Evolutionary conservation across 1,284 basidiomycete species (phyloP).

Genomic region (Fomitopsis schrenkii): DNA sequence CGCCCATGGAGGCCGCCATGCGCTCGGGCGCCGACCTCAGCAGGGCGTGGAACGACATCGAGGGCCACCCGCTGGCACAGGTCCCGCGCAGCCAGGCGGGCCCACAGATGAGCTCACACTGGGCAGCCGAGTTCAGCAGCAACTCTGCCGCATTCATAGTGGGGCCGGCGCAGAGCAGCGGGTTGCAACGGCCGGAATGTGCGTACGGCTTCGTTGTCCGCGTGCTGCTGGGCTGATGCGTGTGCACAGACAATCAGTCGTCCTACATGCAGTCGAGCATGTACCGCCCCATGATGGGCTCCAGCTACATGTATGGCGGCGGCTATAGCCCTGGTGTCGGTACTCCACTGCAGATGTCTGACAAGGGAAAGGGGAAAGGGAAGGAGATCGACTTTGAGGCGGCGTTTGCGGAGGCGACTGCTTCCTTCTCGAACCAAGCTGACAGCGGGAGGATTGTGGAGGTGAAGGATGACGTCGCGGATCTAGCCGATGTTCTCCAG

Average conservation of each 20-base stretch:
- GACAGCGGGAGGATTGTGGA: constrained; percentile 53
- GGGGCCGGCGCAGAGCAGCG: constrained; percentile 11
- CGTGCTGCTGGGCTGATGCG: background rate
- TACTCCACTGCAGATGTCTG: constrained; percentile 25
- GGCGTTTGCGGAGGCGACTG: constrained; percentile 62
- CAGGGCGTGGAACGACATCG: constrained; percentile 53
- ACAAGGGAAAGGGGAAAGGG: constrained; percentile 69
- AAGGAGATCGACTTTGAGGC: constrained; percentile 76
- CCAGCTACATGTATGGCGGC: constrained; percentile 28
- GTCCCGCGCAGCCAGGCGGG: constrained; percentile 8
- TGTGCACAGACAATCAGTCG: constrained; percentile 13
- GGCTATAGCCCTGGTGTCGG: constrained; percentile 7
- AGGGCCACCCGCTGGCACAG: constrained; percentile 11
- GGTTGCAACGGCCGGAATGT: constrained; percentile 19
- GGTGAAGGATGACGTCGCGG: constrained; percentile 37
- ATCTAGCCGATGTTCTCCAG: constrained; percentile 38
- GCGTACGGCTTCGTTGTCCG: constrained; percentile 5
- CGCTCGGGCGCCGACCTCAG: constrained; percentile 32
- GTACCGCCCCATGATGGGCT: constrained; percentile 27
- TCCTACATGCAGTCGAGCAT: constrained; percentile 33
- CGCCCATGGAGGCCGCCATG: constrained; percentile 28
- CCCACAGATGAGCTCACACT: constrained; percentile 13
- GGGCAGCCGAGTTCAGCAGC: constrained; percentile 29
- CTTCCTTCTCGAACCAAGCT: constrained; percentile 40
- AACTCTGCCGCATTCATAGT: constrained; percentile 9